Percentiles rank a stretch among this genome's conserved stretches.
phyloP scores from a whole-genome alignment of 2,329 filamentous ascomycete species.

The Neofusicoccum laricinum region DNA sequence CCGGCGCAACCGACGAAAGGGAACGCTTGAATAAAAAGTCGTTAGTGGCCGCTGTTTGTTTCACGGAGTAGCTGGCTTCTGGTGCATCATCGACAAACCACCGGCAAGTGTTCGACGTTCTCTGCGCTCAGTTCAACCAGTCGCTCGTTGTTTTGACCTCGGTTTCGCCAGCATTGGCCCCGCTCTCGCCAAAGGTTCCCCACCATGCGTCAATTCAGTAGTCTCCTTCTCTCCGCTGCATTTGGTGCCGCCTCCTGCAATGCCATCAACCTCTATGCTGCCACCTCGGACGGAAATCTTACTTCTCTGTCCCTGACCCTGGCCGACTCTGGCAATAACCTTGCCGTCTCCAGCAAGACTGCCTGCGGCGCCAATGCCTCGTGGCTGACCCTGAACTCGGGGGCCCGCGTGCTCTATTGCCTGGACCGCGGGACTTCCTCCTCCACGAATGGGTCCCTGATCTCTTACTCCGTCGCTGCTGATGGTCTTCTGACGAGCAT shows the following conservation, averaged over 20 bases:
- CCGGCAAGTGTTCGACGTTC: neutral
- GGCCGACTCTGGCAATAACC: neutral
- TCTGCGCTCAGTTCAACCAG: neutral
- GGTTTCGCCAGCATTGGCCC: neutral
- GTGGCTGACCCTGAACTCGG: constrained; percentile 58
- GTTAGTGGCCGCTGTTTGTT: neutral
- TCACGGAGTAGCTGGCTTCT: neutral
- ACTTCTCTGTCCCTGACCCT: neutral
- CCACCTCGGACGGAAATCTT: constrained; percentile 2
- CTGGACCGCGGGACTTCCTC: constrained; percentile 54
- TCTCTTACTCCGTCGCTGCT: constrained; percentile 25
- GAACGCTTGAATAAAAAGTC: neutral
- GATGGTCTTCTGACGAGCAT: constrained; percentile 37
- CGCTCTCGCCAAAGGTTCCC: neutral
- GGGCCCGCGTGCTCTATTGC: constrained; percentile 55
- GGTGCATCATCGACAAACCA: neutral
- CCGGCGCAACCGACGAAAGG: neutral
- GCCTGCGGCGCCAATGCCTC: constrained; percentile 49
- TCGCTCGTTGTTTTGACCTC: neutral
- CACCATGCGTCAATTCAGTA: neutral
- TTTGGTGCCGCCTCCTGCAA: neutral
- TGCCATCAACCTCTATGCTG: neutral
- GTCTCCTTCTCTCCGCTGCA: neutral
- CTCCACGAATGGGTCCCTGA: constrained; percentile 48
- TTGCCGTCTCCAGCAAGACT: neutral